phyloP scores from a whole-genome alignment of 2,329 filamentous ascomycete species.

The Myriosclerotinia duriaeana region DNA sequence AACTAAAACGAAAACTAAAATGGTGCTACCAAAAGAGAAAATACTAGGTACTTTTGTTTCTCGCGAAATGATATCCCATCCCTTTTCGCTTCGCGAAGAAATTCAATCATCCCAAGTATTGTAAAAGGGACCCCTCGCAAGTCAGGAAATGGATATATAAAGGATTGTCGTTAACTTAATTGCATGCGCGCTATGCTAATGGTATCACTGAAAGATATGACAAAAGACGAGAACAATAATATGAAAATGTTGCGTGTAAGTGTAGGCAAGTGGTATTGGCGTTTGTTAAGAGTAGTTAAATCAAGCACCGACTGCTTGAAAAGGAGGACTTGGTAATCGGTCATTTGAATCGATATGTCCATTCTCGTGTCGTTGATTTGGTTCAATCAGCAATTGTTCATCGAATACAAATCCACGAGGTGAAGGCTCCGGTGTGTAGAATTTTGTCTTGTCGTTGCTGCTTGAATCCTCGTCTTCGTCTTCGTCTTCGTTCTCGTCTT shows the following conservation, averaged over 20 bases:
- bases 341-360: slow-evolving; percentile 4
- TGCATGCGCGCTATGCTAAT: slow-evolving; percentile 15
- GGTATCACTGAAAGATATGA: slow-evolving; percentile 8
- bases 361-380: background rate
- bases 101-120: slow-evolving; percentile 17
- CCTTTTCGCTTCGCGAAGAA: slow-evolving; percentile 8
- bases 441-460: slow-evolving; percentile 22
- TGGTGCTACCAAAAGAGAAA: slow-evolving; percentile 1
- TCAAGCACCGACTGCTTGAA: slow-evolving; percentile 6
- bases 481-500: slow-evolving; percentile 36
- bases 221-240: slow-evolving; percentile 15
- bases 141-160: slow-evolving; percentile 25
- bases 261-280: background rate
- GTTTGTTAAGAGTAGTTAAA: background rate
- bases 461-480: slow-evolving; percentile 28
- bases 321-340: slow-evolving; percentile 14
- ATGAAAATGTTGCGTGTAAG: slow-evolving; percentile 12
- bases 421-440: slow-evolving; percentile 31
- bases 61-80: slow-evolving; percentile 12
- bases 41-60: slow-evolving; percentile 16
- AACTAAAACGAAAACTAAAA: slow-evolving; percentile 4
- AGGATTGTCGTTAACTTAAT: slow-evolving; percentile 13
- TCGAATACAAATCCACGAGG: slow-evolving; percentile 5
- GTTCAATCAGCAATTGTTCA: slow-evolving; percentile 9
- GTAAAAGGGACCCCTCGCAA: slow-evolving; percentile 1